phyloP scores from a whole-genome alignment of 306 rosid species.

The Vicia villosa region DNA sequence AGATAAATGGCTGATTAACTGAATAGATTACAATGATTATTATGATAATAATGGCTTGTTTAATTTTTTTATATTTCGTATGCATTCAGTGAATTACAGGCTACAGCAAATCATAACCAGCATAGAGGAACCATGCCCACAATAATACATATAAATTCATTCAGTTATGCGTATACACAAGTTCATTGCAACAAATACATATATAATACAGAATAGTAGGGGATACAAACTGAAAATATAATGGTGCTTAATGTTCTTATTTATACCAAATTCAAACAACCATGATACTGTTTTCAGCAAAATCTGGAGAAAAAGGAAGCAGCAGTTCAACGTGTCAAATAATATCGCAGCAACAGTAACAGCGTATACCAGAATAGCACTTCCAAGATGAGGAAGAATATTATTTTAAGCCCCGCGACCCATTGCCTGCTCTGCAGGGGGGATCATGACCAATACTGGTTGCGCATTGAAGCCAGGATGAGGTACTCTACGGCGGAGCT shows the following conservation, averaged over 20 bases:
- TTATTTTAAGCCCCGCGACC: constrained; percentile 63
- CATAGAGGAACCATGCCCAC: neutral
- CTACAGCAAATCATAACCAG: neutral
- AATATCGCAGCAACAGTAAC: constrained; percentile 20
- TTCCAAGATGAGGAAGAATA: neutral
- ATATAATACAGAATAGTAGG: constrained; percentile 13
- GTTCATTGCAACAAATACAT: constrained; percentile 18
- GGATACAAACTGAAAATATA: constrained; percentile 22
- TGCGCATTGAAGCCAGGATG: constrained; percentile 91
- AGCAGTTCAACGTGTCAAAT: constrained; percentile 26
- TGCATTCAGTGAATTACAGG: too few species aligned
- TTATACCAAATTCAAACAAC: constrained; percentile 24
- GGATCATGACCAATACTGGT: constrained; percentile 78
- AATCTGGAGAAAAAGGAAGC: neutral
- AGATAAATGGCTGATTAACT: too few species aligned
- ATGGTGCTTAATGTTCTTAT: constrained; percentile 27
- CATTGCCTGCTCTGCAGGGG: constrained; percentile 89
- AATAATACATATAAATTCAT: constrained; percentile 1
- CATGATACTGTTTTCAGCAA: constrained; percentile 15
- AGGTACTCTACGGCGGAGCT: constrained; percentile 84
- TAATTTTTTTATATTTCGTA: too few species aligned
- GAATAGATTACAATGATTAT: too few species aligned
- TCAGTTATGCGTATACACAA: neutral
- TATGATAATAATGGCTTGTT: too few species aligned
- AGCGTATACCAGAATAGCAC: constrained; percentile 29